phyloP scores from a whole-genome alignment of 164 flowering plant genomes.

The Houttuynia cordata region DNA sequence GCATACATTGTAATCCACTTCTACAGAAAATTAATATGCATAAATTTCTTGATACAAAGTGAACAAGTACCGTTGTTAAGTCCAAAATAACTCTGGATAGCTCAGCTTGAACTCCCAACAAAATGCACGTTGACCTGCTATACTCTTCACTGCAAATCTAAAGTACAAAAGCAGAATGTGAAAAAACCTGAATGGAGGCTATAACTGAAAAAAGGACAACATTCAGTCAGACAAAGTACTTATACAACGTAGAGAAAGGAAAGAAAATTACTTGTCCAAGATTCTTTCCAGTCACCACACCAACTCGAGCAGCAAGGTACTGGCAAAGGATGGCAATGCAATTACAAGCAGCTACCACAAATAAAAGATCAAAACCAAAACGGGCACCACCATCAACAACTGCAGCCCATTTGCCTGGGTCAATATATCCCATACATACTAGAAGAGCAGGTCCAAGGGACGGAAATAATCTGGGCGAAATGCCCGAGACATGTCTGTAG shows the following conservation, averaged over 20 bases:
- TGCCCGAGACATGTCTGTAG: slow-evolving; percentile 17
- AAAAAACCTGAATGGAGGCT: background rate
- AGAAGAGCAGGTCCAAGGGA: slow-evolving; percentile 52
- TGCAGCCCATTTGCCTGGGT: slow-evolving; percentile 97
- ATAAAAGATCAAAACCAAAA: slow-evolving; percentile 63
- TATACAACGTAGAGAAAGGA: background rate
- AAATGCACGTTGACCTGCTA: slow-evolving; percentile 44
- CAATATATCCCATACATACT: slow-evolving; percentile 70
- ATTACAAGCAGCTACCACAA: slow-evolving; percentile 45
- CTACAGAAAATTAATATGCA: background rate
- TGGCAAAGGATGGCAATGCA: slow-evolving; percentile 74
- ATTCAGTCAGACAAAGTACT: background rate
- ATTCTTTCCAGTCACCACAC: slow-evolving; percentile 69
- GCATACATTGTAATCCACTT: background rate
- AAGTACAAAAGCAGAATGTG: slow-evolving; percentile 7
- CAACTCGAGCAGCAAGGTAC: slow-evolving; percentile 64
- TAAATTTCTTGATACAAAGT: background rate
- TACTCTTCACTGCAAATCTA: slow-evolving; percentile 89
- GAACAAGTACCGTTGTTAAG: slow-evolving; percentile 57
- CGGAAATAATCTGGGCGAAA: slow-evolving; percentile 36
- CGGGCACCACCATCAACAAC: slow-evolving; percentile 83
- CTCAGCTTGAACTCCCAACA: slow-evolving; percentile 76
- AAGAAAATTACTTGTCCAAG: slow-evolving; percentile 68
- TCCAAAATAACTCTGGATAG: slow-evolving; percentile 55
- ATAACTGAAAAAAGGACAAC: background rate